phyloP scores from a whole-genome alignment of 2,329 filamentous ascomycete species.

The Rachicladosporium sp. region DNA sequence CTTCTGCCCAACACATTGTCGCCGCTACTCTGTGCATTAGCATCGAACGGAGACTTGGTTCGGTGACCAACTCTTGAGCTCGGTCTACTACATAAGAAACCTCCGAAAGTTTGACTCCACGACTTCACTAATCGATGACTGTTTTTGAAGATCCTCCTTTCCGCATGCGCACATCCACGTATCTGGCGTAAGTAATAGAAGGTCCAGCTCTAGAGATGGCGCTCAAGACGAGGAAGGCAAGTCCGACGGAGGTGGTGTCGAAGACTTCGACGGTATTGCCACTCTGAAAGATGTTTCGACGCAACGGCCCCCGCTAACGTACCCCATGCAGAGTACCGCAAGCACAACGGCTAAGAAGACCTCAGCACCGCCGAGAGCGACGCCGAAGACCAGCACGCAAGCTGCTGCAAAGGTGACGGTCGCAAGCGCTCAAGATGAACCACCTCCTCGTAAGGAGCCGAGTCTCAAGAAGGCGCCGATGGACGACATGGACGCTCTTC shows the following conservation, averaged over 20 bases:
- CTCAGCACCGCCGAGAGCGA: constrained; percentile 6
- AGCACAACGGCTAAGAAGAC: constrained; percentile 6
- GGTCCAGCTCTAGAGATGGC: constrained; percentile 15
- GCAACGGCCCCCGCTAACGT: background rate
- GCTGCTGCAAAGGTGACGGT: background rate
- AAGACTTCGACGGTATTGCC: constrained; percentile 16
- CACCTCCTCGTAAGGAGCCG: constrained; percentile 5
- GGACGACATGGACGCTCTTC: constrained; percentile 43
- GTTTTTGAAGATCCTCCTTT: too few relatives aligned
- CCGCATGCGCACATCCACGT: too few relatives aligned
- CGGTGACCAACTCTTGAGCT: too few relatives aligned
- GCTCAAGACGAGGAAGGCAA: constrained; percentile 20
- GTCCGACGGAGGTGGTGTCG: constrained; percentile 17
- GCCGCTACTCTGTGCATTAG: too few relatives aligned
- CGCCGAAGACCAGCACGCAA: constrained; percentile 1
- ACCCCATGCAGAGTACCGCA: constrained; percentile 2
- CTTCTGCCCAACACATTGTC: too few relatives aligned
- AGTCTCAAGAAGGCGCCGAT: constrained; percentile 12
- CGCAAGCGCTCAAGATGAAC: constrained; percentile 5
- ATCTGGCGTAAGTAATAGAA: too few relatives aligned
- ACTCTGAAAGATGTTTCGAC: background rate
- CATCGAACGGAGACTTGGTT: too few relatives aligned
- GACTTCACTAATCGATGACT: too few relatives aligned
- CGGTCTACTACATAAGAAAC: too few relatives aligned
- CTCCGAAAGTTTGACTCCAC: too few relatives aligned